Evolutionary conservation across 2,329 filamentous ascomycete species (phyloP).

Genomic region (Xylariaceae sp.): DNA sequence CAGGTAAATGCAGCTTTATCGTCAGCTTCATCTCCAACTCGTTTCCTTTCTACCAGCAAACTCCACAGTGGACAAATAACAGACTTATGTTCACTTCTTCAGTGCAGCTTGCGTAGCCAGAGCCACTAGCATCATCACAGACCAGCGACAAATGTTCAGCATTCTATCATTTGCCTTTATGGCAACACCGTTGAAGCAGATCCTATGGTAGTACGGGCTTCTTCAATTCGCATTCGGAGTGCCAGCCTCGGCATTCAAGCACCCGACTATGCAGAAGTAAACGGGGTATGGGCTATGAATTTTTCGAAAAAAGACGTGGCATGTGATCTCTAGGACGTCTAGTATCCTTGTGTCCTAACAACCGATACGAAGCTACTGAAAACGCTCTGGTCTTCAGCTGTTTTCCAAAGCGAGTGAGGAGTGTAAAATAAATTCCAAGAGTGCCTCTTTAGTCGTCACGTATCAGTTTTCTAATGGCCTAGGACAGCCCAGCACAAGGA

Average conservation of each 20-base stretch:
- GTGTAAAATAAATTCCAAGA: background rate
- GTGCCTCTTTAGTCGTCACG: no score
- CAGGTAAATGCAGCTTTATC: no score
- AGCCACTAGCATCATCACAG: no score
- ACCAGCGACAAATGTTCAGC: no score
- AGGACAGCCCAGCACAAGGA: no score
- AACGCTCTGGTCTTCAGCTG: background rate
- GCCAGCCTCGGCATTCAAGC: background rate
- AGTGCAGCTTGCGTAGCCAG: no score
- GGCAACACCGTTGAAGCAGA: background rate
- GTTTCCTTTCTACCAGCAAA: no score
- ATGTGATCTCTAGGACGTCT: background rate
- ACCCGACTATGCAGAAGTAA: background rate
- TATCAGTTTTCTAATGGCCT: no score
- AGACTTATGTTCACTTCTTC: no score
- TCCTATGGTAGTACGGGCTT: background rate
- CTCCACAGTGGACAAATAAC: no score
- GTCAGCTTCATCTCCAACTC: no score
- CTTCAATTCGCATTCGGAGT: background rate
- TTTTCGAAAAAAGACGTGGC: background rate
- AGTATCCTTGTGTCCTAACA: constrained; percentile 5
- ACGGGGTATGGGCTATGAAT: background rate
- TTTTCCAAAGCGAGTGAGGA: background rate
- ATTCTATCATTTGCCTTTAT: background rate
- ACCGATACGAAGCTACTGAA: background rate